Evolutionary conservation across 2,329 filamentous ascomycete genomes (phyloP), one percentile per base, ranked within the genome.

Genomic region (Ophiocordyceps sinensis): DNA sequence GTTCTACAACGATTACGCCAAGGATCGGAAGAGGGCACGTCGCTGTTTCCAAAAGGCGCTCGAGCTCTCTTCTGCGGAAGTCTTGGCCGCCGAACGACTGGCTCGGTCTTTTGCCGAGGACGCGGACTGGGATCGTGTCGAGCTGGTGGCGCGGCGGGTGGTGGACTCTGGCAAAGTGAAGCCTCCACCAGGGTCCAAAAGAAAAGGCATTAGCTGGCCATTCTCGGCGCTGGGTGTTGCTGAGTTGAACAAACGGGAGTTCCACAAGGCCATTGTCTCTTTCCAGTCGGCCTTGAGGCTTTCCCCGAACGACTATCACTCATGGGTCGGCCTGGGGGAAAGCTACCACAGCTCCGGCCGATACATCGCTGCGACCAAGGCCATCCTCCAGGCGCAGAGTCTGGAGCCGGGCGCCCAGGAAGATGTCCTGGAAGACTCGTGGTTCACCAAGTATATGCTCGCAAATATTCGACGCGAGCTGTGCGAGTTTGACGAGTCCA

Each of bases 371-470:
- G 89, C 91, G 0, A 85, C 83, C 4, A 89, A 91, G 54, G 87
- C 91, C 1, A 91, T 96, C 49, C 68, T 84, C 29, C 83, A 94
- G 53, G 91, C 89, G 0, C 80, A 89, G 54, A 75, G 73, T 41
- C 69, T 94, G 5, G 84, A 89, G 46, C 68, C 75, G 26, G 68
- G 70, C 1, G 59, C 73, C 0, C 49, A 55, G 59, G 67, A n/a
- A 54, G 70, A 53, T 60, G 73, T 56, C 1, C 56, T 61, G 2
- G 77, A 74, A 0, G 83, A 93, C 49, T 82, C 76, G 10, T 98
- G 91, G 91, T 98, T 95, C 57, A 88, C 88, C 8, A 85, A 85
- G 55, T 95, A 95, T 59, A 93, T 98, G 81, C 75, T 96, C 45
- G 88, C 86, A 34, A 96, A 98, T 53, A 85, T 98, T 41, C 86